Evolutionary conservation across 768 basidiomycete genomes (phyloP).

Genomic region (Brasilioporus rufonigricans): DNA sequence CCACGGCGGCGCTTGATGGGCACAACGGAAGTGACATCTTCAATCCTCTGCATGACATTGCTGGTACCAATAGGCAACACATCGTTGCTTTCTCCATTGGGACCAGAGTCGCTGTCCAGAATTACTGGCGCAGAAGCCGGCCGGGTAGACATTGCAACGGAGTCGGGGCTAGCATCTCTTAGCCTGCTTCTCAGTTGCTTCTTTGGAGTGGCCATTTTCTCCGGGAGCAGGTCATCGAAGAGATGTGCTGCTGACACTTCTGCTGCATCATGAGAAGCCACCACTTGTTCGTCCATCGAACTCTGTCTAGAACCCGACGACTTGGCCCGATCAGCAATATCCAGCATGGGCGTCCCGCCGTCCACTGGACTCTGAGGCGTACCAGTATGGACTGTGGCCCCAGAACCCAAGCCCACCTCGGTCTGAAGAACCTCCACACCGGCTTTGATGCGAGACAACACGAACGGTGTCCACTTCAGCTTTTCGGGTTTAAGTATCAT

Average conservation of each 20-base stretch:
- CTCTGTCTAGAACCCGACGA: slow-evolving; percentile 13
- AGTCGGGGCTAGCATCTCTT: slow-evolving; percentile 16
- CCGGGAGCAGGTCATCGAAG: slow-evolving; percentile 30
- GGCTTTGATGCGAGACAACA: slow-evolving; percentile 50
- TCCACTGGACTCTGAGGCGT: slow-evolving; percentile 21
- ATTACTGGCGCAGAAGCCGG: slow-evolving; percentile 19
- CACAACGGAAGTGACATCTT: slow-evolving; percentile 1
- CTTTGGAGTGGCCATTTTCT: slow-evolving; percentile 17
- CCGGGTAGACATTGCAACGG: slow-evolving; percentile 17
- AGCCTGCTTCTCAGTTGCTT: slow-evolving; percentile 13
- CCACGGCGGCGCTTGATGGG: slow-evolving; percentile 34
- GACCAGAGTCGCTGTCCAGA: slow-evolving; percentile 9
- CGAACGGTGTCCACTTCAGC: slow-evolving; percentile 94
- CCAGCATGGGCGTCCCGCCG: slow-evolving; percentile 21
- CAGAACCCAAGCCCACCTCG: slow-evolving; percentile 14
- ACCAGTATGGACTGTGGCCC: slow-evolving; percentile 3
- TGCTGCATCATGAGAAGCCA: background rate
- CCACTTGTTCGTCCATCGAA: slow-evolving; percentile 12
- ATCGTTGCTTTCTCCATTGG: slow-evolving; percentile 6
- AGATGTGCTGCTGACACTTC: slow-evolving; percentile 29
- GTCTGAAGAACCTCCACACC: slow-evolving; percentile 28
- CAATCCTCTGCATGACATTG: slow-evolving; percentile 2
- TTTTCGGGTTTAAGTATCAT: slow-evolving; percentile 74
- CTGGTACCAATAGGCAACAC: slow-evolving; percentile 4
- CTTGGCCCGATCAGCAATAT: slow-evolving; percentile 16